Percentiles rank a stretch among this genome's conserved stretches.
phyloP scores from a whole-genome alignment of 352 stramenopile genomes.

The Phytophthora melonis region DNA sequence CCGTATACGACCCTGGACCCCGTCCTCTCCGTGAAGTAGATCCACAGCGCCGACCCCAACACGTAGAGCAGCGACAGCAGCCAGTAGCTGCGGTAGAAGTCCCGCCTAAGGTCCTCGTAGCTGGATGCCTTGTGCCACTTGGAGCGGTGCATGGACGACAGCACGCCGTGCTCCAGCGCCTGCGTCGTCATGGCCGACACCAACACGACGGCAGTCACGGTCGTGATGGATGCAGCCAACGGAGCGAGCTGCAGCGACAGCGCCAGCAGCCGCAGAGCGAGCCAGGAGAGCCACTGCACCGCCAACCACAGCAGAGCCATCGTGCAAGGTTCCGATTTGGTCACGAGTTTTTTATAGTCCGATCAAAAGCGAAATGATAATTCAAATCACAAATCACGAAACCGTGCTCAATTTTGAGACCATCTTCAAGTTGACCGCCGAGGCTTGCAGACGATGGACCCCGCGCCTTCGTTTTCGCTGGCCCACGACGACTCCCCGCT shows the following conservation, averaged over 20 bases:
- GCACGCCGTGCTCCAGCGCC: constrained; percentile 68
- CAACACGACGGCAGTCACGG: constrained; percentile 43
- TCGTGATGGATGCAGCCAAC: constrained; percentile 22
- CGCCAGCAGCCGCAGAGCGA: constrained; percentile 17
- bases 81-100: constrained; percentile 82
- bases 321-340: constrained; percentile 9
- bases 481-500: neutral
- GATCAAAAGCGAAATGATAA: neutral
- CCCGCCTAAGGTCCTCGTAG: constrained; percentile 43
- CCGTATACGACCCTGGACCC: constrained; percentile 58
- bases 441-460: neutral
- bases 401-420: neutral
- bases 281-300: constrained; percentile 19
- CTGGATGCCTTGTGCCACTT: constrained; percentile 53
- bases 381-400: neutral
- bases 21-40: constrained; percentile 70
- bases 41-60: constrained; percentile 52
- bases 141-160: constrained; percentile 60
- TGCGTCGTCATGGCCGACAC: constrained; percentile 70
- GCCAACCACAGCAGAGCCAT: constrained; percentile 34
- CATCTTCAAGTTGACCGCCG: neutral
- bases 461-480: neutral
- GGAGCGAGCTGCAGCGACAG: constrained; percentile 36
- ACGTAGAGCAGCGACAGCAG: constrained; percentile 55
- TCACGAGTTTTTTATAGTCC: neutral